Conservation (phyloP, 352 stramenopile genomes). For the Thalassiosira allenii region DNA sequence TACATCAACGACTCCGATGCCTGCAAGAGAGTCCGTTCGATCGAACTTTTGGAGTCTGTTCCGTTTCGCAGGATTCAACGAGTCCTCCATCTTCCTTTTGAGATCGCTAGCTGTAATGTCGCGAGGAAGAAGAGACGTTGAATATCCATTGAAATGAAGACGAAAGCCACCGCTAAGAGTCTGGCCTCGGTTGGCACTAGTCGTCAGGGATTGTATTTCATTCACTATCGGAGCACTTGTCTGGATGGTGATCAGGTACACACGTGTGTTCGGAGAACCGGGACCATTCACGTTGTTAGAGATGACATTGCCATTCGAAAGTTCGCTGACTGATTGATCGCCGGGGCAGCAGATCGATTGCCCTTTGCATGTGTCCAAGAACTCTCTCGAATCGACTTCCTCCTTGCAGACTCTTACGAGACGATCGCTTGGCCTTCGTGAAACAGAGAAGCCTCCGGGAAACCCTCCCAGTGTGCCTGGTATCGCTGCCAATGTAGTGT, state of each 20-base stretch:
- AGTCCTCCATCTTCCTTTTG: constrained; percentile 77
- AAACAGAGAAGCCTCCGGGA: constrained; percentile 90
- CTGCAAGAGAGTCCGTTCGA: constrained; percentile 34
- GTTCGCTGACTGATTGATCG: constrained; percentile 56
- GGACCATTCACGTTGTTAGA: constrained; percentile 94
- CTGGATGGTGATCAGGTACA: constrained; percentile 93
- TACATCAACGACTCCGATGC: constrained; percentile 63
- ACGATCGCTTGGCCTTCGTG: constrained; percentile 67
- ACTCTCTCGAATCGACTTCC: constrained; percentile 36
- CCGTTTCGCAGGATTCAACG: constrained; percentile 69
- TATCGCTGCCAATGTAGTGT: constrained; percentile 87
- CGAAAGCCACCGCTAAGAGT: constrained; percentile 89
- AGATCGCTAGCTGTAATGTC: constrained; percentile 87
- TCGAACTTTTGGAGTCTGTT: constrained; percentile 49
- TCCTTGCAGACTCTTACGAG: constrained; percentile 61
- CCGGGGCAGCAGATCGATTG: constrained; percentile 53
- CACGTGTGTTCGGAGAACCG: constrained; percentile 89
- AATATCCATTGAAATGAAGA: constrained; percentile 71
- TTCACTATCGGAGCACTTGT: constrained; percentile 88
- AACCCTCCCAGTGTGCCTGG: constrained; percentile 94
- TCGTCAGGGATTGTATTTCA: constrained; percentile 92
- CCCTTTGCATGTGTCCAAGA: constrained; percentile 47
- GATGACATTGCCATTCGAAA: constrained; percentile 51
- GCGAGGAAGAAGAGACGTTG: constrained; percentile 81
- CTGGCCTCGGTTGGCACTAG: constrained; percentile 86